These are phyloP conservation scores for Aquanectria penicillioides DNA, from an alignment of 2,329 filamentous ascomycete genomes.

Conservation along the genomic window DNA sequence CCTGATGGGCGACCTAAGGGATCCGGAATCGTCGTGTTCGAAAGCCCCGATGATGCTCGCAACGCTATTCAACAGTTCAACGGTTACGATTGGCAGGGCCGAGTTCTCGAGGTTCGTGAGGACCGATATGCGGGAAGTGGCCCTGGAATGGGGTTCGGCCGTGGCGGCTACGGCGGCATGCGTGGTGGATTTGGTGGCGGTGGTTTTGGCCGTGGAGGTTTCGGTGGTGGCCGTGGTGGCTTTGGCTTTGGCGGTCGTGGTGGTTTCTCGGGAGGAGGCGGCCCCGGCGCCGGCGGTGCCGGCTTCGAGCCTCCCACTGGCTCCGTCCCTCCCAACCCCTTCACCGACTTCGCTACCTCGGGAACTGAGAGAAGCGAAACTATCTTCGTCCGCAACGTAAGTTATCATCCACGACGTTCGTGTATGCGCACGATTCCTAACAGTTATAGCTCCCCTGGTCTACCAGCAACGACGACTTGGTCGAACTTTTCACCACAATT, in stretches of 20 bases:
- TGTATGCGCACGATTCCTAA: conserved; percentile 23
- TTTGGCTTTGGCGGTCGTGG: conserved; percentile 63
- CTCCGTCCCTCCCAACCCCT: conserved; percentile 79
- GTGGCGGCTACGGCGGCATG: conserved; percentile 68
- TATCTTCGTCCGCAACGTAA: conserved; percentile 97
- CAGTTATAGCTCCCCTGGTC: conserved; percentile 88
- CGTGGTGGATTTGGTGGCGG: conserved; percentile 69
- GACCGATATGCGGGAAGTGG: conserved; percentile 86
- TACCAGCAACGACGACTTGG: conserved; percentile 95
- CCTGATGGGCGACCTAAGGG: conserved; percentile 95
- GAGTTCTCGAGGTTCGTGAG: conserved; percentile 91
- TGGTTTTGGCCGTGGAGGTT: conserved; percentile 55
- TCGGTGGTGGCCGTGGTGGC: conserved; percentile 63
- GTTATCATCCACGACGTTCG: conserved; percentile 47
- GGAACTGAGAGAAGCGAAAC: conserved; percentile 84
- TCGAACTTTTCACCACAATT: conserved; percentile 97
- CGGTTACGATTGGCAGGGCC: conserved; percentile 98
- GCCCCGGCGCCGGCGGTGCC: conserved; percentile 44
- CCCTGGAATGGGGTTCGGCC: conserved; percentile 62
- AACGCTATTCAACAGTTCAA: conserved; percentile 98
- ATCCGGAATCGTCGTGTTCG: conserved; percentile 96
- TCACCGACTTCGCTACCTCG: conserved; percentile 90
- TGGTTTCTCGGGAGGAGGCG: conserved; percentile 55
- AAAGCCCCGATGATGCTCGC: conserved; percentile 91
- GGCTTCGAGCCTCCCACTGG: conserved; percentile 61